Percentiles rank a stretch among this genome's conserved stretches.
Conservation (phyloP, 2,329 filamentous ascomycete genomes). For the Domatiomyces globalis region DNA sequence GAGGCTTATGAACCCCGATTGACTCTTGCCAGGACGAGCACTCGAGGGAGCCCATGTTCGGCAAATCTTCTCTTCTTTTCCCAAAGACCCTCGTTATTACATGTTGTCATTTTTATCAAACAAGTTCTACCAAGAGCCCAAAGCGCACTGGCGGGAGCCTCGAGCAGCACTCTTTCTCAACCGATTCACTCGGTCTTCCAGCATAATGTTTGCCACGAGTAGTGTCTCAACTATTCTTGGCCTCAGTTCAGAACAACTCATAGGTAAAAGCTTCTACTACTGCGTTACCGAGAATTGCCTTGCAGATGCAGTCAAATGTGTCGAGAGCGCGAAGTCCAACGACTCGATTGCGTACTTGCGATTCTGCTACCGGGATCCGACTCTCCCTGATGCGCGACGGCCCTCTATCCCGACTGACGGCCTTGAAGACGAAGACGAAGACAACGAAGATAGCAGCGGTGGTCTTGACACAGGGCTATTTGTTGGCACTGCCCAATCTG, state of each 20-base stretch:
- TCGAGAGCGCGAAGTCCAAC: conserved; percentile 78
- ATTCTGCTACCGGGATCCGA: conserved; percentile 69
- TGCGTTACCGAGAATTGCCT: conserved; percentile 69
- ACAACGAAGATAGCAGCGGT: conserved; percentile 10
- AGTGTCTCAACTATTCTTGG: conserved; percentile 64
- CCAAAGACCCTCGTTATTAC: conserved; percentile 71
- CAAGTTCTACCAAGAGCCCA: conserved; percentile 47
- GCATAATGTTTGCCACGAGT: conserved; percentile 75
- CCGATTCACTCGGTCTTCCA: conserved; percentile 66
- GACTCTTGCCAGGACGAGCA: conserved; percentile 47
- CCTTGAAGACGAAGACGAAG: conserved; percentile 34
- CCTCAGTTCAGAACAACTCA: conserved; percentile 52
- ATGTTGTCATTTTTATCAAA: conserved; percentile 75
- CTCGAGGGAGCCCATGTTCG: conserved; percentile 64
- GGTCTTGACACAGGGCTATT: too few relatives aligned
- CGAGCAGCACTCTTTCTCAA: conserved; percentile 75
- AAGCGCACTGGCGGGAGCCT: conserved; percentile 53
- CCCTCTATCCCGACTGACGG: conserved; percentile 28
- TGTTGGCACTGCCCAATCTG: too few relatives aligned
- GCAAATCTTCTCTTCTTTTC: conserved; percentile 66
- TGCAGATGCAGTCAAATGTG: conserved; percentile 58
- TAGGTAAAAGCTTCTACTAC: conserved; percentile 71
- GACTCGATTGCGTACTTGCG: conserved; percentile 82
- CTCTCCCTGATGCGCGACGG: conserved; percentile 40
- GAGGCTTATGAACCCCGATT: conserved; percentile 6